Base-by-base conservation (phyloP, 2,329 filamentous ascomycete species). In the Apiospora phragmitis region DNA sequence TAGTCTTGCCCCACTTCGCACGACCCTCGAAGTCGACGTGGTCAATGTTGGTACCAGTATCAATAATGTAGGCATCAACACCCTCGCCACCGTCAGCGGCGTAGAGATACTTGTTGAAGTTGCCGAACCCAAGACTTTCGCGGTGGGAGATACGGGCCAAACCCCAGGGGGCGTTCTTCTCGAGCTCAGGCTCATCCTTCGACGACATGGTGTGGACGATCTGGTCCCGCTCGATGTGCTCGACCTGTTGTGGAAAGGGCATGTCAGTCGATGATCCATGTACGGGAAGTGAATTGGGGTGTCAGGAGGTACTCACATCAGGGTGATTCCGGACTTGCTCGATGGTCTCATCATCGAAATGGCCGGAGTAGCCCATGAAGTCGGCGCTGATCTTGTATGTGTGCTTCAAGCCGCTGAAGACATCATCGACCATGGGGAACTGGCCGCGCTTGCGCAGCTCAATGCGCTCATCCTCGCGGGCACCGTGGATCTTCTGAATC, bases 61-160 rank as follows among this genome's bases (percentile, higher is more conserved):
- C 96, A 79, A 99, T 97, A 75, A 99, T 93, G 81, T 99, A 99
- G 80, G 96, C 96, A 84, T 99, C 96, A 76, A 99, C 96, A 82
- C 96, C 97, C 87, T 98, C 95, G 81, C 96, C 96, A 80, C 93
- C 95, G 69, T 97, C 92, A 70, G 89, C 88, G 70, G 94, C 89
- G 83, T 96, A 99, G 47, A 98, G 89, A 87, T 99, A 99, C 87
- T 98, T 98, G 90, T 98, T 98, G 87, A 96, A 98, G 82, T 90
- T 95, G 77, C 93, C 92, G 81, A 99, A 98, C 82, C 89, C 92
- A 76, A 99, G 89, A 74, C 88, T 88, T 75, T 96, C 88, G 77
- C 96, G 94, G 88, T 99, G 96, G 43, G 96, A 99, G 85, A 99
- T 93, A 90, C 96, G 94, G 77, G 97, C 96, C 75, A 99, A 89